phyloP scores from a whole-genome alignment of 164 flowering plant species.

The Chimonanthus praecox region DNA sequence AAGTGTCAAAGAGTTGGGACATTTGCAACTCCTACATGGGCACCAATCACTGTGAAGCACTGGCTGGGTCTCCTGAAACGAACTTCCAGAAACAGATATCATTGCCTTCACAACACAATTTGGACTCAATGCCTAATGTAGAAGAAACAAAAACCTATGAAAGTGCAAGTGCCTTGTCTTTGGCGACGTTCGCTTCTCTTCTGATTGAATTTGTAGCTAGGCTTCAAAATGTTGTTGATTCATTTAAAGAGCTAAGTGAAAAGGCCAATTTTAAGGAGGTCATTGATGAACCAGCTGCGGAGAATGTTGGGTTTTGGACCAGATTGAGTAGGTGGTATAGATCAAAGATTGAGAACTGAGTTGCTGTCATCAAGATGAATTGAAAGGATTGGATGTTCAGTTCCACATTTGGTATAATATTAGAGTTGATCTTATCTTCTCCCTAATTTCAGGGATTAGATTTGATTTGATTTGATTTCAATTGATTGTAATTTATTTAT shows the following conservation, averaged over 20 bases:
- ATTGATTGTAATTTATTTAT: too few species aligned
- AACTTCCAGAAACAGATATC: slow-evolving; percentile 31
- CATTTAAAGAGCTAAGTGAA: slow-evolving; percentile 68
- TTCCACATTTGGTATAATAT: background rate
- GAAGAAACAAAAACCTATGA: slow-evolving; percentile 65
- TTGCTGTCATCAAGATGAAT: background rate
- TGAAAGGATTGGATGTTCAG: background rate
- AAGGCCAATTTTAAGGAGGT: slow-evolving; percentile 74
- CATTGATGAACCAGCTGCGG: slow-evolving; percentile 16
- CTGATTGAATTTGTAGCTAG: slow-evolving; percentile 95
- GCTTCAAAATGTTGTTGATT: slow-evolving; percentile 75
- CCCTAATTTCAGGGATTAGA: too few species aligned
- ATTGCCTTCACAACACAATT: slow-evolving; percentile 47
- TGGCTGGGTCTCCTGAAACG: slow-evolving; percentile 32
- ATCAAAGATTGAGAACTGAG: slow-evolving; percentile 5
- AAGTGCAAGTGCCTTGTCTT: slow-evolving; percentile 79
- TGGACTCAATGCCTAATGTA: slow-evolving; percentile 21
- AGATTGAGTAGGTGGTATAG: slow-evolving; percentile 22
- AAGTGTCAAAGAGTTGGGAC: slow-evolving; percentile 24
- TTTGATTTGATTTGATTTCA: too few species aligned
- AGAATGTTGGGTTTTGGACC: slow-evolving; percentile 36
- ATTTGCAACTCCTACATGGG: slow-evolving; percentile 12
- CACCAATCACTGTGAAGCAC: slow-evolving; percentile 17
- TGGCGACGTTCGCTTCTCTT: slow-evolving; percentile 79
- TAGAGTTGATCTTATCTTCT: too few species aligned